phyloP scores from a whole-genome alignment of 208 protist species.

The Spongospora subterranea region DNA sequence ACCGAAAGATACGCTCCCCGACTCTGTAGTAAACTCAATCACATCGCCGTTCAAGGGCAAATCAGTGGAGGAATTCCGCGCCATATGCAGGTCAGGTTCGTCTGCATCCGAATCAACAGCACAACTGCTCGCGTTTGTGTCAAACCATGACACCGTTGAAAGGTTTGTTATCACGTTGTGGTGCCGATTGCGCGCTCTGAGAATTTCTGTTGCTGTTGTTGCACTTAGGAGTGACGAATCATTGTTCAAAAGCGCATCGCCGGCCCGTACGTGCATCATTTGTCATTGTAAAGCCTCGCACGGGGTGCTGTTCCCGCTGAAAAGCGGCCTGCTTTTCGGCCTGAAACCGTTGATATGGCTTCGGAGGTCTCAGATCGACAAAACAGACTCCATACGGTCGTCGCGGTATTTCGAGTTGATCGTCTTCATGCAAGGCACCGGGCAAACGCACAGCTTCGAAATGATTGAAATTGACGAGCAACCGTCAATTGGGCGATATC shows the following conservation, averaged over 20 bases:
- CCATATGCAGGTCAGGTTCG: not conserved
- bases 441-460: slow-evolving; percentile 30
- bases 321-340: slow-evolving; percentile 18
- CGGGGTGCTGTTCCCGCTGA: not conserved
- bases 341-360: slow-evolving; percentile 43
- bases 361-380: not conserved
- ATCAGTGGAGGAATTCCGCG: not conserved
- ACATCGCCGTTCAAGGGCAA: not conserved
- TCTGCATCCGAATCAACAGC: not conserved
- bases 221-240: not conserved
- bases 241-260: not conserved
- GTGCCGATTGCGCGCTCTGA: too few species aligned
- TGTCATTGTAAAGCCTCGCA: slow-evolving; percentile 45
- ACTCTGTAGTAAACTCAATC: not conserved
- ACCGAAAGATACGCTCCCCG: not conserved
- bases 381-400: slow-evolving; percentile 1
- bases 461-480: slow-evolving; percentile 46
- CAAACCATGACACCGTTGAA: not conserved
- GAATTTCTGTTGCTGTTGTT: not conserved
- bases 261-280: slow-evolving; percentile 20
- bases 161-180: too few species aligned
- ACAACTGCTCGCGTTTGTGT: not conserved
- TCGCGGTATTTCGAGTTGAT: slow-evolving; percentile 47
- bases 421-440: not conserved
- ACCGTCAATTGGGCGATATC: not conserved